Percentiles rank a stretch among this genome's conserved stretches.
Conservation (phyloP, 352 stramenopile genomes). For the Aphanomyces cochlioides region DNA sequence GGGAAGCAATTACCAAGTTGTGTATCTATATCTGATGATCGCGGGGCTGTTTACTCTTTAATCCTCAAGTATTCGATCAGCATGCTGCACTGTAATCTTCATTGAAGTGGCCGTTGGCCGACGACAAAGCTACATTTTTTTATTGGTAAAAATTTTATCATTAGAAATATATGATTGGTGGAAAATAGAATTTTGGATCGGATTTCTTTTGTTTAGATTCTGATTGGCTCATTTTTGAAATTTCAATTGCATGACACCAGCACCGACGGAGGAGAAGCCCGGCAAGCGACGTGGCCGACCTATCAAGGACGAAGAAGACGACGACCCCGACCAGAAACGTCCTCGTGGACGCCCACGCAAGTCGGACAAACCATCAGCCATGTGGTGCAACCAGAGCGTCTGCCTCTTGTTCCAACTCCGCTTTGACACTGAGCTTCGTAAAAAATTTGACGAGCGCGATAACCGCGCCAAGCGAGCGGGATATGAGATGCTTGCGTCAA, state of each 20-base stretch:
- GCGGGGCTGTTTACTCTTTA: too few species aligned
- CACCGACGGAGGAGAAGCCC: neutral
- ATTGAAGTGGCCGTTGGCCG: too few species aligned
- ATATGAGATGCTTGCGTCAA: slow-evolving; percentile 11
- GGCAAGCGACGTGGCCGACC: slow-evolving; percentile 6
- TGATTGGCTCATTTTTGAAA: too few species aligned
- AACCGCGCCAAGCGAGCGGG: slow-evolving; percentile 16
- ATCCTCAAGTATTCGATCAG: too few species aligned
- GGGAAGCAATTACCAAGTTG: too few species aligned
- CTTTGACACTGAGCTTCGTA: slow-evolving; percentile 7
- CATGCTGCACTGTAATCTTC: too few species aligned
- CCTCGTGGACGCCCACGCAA: slow-evolving; percentile 9
- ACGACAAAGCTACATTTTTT: too few species aligned
- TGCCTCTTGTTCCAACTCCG: neutral
- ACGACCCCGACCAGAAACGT: neutral
- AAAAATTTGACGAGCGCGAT: slow-evolving; percentile 13
- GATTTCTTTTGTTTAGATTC: too few species aligned
- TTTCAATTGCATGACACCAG: neutral
- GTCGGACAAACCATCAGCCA: slow-evolving; percentile 3
- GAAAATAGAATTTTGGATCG: too few species aligned
- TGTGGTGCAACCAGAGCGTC: slow-evolving; percentile 5
- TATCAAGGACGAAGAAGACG: neutral
- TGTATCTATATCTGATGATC: too few species aligned
- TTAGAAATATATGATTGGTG: too few species aligned
- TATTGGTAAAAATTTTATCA: too few species aligned